Evolutionary conservation across 2,329 filamentous ascomycete genomes (phyloP).

Genomic region (Aureobasidium namibiae): DNA sequence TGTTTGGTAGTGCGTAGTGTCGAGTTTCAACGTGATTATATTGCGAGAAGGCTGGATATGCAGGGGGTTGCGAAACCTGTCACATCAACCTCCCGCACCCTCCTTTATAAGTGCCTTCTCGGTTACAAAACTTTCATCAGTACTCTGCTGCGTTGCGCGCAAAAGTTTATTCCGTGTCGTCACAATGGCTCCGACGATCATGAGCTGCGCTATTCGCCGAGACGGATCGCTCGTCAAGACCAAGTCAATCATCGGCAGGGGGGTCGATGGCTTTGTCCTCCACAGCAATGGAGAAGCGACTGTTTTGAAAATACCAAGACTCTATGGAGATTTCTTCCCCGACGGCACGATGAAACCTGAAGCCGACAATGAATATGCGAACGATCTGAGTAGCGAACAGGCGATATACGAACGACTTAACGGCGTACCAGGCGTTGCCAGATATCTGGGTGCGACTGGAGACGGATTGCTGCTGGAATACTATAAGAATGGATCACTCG

Average conservation of each 20-base stretch:
- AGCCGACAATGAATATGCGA: neutral
- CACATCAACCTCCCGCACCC: too few relatives aligned
- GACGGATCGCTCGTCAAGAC: neutral
- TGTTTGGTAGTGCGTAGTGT: too few relatives aligned
- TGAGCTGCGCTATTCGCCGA: neutral
- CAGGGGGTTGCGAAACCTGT: too few relatives aligned
- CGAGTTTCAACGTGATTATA: too few relatives aligned
- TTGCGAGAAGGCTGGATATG: too few relatives aligned
- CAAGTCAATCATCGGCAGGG: neutral
- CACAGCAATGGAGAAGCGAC: neutral
- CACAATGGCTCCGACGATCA: neutral
- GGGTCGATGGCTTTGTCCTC: neutral
- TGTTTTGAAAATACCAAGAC: neutral
- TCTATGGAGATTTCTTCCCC: neutral
- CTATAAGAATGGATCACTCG: neutral
- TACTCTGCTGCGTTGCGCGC: too few relatives aligned
- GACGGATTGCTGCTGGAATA: neutral
- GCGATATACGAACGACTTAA: neutral
- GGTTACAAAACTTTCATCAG: too few relatives aligned
- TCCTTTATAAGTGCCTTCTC: too few relatives aligned
- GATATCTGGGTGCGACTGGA: neutral
- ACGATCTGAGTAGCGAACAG: neutral
- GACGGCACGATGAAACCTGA: neutral
- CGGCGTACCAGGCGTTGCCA: neutral
- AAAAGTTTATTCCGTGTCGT: too few relatives aligned